Evolutionary conservation across 164 flowering plant species (phyloP).

Genomic region (Amborella trichopoda): DNA sequence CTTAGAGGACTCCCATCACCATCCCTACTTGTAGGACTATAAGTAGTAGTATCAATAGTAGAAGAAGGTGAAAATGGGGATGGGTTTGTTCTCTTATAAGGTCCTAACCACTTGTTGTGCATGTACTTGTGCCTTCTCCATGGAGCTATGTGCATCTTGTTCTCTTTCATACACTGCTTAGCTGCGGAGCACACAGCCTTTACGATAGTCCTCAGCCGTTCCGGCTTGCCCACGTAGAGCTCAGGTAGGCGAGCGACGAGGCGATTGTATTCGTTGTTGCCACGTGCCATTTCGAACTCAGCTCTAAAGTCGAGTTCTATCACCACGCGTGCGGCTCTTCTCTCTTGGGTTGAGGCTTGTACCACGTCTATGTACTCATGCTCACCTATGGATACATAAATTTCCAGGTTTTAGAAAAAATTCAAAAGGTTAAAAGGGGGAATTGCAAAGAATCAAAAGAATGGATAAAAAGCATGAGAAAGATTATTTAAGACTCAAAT

Average conservation of each 20-base stretch:
- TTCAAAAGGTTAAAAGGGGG: no score
- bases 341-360: slow-evolving; percentile 25
- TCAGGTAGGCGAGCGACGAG: slow-evolving; percentile 55
- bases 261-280: slow-evolving; percentile 53
- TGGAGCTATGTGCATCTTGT: slow-evolving; percentile 83
- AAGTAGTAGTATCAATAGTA: slow-evolving; percentile 5
- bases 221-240: slow-evolving; percentile 64
- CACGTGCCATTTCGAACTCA: slow-evolving; percentile 85
- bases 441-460: no score
- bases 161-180: slow-evolving; percentile 83
- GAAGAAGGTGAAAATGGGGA: not conserved
- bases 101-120: slow-evolving; percentile 83
- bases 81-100: slow-evolving; percentile 15
- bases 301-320: slow-evolving; percentile 70
- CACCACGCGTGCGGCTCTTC: slow-evolving; percentile 51
- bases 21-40: no score
- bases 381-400: slow-evolving; percentile 61
- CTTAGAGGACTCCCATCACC: no score
- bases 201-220: slow-evolving; percentile 35
- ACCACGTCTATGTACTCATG: slow-evolving; percentile 67
- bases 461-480: no score
- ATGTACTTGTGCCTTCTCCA: slow-evolving; percentile 89
- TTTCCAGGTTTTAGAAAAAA: no score
- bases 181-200: slow-evolving; percentile 62
- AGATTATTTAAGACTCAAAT: no score